Conservation (phyloP, 371 early-diverging fungal species). For the Mucor racemosus region DNA sequence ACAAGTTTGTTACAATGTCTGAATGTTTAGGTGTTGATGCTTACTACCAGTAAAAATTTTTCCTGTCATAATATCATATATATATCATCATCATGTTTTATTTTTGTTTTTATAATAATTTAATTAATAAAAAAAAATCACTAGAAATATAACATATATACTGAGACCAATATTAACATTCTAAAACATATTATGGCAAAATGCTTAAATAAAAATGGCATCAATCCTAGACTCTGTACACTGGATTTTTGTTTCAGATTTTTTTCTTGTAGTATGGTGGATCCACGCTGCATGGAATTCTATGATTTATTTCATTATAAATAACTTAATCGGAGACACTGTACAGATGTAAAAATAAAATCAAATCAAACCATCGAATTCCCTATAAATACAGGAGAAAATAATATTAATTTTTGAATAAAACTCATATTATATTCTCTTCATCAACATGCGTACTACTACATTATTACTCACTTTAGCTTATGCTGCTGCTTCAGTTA, state of each 20-base stretch:
- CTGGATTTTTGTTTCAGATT: neutral
- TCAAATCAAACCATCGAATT: neutral
- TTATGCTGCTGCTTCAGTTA: constrained; percentile 11
- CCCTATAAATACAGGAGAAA: neutral
- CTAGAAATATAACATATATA: neutral
- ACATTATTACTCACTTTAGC: constrained; percentile 17
- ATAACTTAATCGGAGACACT: constrained; percentile 5
- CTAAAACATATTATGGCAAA: neutral
- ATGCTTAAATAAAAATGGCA: neutral
- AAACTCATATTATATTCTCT: neutral
- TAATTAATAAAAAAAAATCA: neutral
- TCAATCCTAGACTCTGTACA: neutral
- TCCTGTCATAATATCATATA: neutral
- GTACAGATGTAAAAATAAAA: neutral
- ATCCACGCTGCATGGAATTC: constrained; percentile 1
- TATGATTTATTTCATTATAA: neutral
- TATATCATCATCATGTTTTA: neutral
- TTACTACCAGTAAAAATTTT: constrained; percentile 20
- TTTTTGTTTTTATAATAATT: too few species aligned
- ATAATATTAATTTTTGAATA: neutral
- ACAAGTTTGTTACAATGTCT: constrained; percentile 52
- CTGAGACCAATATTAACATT: neutral
- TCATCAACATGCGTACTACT: constrained; percentile 13
- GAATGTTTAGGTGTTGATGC: constrained; percentile 36
- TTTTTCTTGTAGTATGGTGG: neutral